Evolutionary conservation across 2,329 filamentous ascomycete species (phyloP), one percentile per base, ranked within the genome.

Genomic region (Chaetomium olivaceum): DNA sequence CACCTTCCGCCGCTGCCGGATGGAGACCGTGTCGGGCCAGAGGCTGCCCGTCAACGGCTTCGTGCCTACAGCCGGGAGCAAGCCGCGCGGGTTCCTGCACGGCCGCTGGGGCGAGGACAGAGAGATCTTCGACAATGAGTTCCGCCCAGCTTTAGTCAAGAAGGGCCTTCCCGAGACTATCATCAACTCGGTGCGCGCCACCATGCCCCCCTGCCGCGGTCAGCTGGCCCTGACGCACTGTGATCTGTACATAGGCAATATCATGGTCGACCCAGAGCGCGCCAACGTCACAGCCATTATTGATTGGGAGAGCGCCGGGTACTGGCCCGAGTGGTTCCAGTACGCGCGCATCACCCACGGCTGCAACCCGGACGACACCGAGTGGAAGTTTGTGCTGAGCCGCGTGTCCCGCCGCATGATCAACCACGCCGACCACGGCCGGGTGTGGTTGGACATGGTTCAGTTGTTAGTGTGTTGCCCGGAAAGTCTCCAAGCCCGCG

Each of bases 281-380:
- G 52, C 46, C 19, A 5, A 7, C 1, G 52, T 68, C 12, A 64
- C 63, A 27, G 66, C 21, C 9, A 51, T 68, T 23, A 68, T 68
- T 16, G 66, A 68, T 58, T 68, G 66, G 66, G 63, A 68, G 60
- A 61, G 43, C 8, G 51, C 52, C 21, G 66, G 66, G 2, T 68
- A 50, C 54, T 68, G 63, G 61, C 66, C 66, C 7, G 21, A 25
- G 29, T 68, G 66, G 66, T 68, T 66, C 58, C 66, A 68, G 33
- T 62, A 61, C 19, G 66, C 63, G 9, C 61, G 66, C 11, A 65
- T 68, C 33, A 64, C 59, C 19, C 48, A 48, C 27, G 63, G 57
- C 12, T 56, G 52, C 33, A 59, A 23, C 27, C 9, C 14, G 7
- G 52, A 52, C 23, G 66, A 68, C 21, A 36, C 4, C 31, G 52